Base-by-base conservation (phyloP, 352 stramenopile genomes). In the Phytophthora nicotianae region DNA sequence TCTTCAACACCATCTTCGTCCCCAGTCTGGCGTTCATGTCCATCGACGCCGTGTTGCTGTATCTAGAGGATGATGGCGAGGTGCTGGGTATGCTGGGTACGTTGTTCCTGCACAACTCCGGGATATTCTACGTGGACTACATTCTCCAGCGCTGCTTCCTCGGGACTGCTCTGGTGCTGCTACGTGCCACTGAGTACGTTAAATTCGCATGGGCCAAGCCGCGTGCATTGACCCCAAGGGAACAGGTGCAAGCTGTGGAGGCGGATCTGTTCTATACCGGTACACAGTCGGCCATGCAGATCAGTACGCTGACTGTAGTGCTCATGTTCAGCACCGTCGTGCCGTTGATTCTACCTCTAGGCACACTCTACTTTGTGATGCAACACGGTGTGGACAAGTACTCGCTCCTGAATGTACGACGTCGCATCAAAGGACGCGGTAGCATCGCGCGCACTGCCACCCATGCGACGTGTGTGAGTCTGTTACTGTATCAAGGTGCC, bases 121-220 rank as follows among this genome's bases (percentile, higher is more conserved):
- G 86, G n/a, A 86, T 93, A 37, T 95, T 95, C 59, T 95, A 93
- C 73, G 83, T 93, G 51, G 89, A 91, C 63, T 95, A 95, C 51
- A 80, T 93, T 49, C 75, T 95, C 32, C 86, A 95, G 72, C 83
- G 86, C 14, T 85, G 77, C 41, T 95, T 95, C 62, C 62, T 95
- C 9, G 84, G 86, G 8, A 92, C 84, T 27, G 83, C 83, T 20
- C 80, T 95, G 23, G 83, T 85, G 23, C 57, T 93, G 49, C 59
- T 95, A 47, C 84, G 86, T 7, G 64, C 86, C 53, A 91, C 77
- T n/a, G 86, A 95, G 66, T 88, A 86, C 42, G 68, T 75, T 66
- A 90, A 93, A 76, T 91, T 94, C 61, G 83, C 69, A 19, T 92
- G 83, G 83, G 75, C 83, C 47, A 92, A 90, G 48, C 76, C 81